These are phyloP conservation scores for Camptophora hylomeconis DNA, from an alignment of 2,329 filamentous ascomycete genomes.

Conservation along the genomic window DNA sequence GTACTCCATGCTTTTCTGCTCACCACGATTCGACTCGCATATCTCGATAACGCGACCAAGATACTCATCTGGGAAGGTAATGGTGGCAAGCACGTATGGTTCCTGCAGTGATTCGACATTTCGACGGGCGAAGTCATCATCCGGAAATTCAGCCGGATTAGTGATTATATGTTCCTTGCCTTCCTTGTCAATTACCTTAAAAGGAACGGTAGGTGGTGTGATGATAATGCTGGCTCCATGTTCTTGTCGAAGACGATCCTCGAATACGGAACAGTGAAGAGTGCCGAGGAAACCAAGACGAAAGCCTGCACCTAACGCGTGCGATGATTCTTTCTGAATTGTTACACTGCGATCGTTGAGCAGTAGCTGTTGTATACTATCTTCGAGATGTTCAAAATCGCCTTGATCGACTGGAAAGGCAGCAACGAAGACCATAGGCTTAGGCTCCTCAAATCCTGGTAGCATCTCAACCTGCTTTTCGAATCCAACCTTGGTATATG, in stretches of 20 bases:
- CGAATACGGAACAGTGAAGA: conserved; percentile 96
- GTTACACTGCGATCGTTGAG: conserved; percentile 94
- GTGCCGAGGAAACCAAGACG: conserved; percentile 91
- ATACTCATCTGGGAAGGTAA: conserved; percentile 89
- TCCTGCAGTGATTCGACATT: conserved; percentile 53
- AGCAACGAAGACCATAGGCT: conserved; percentile 97
- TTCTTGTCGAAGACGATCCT: conserved; percentile 86
- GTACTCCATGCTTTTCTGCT: conserved; percentile 78
- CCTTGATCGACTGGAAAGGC: conserved; percentile 88
- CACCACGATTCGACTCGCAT: conserved; percentile 77
- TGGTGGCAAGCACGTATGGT: conserved; percentile 66
- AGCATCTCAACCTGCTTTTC: conserved; percentile 67
- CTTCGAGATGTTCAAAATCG: conserved; percentile 75
- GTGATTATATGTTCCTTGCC: conserved; percentile 68
- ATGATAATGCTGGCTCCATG: conserved; percentile 93
- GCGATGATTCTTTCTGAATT: conserved; percentile 83
- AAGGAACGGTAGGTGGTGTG: conserved; percentile 88
- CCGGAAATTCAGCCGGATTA: conserved; percentile 81
- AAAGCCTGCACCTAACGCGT: conserved; percentile 88
- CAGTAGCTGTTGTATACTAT: conserved; percentile 86
- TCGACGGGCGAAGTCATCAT: conserved; percentile 45
- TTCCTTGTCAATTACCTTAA: conserved; percentile 67
- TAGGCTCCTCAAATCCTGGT: conserved; percentile 90
- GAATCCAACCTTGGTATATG: conserved; percentile 69
- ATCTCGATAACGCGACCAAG: conserved; percentile 89